Evolutionary conservation across 257 asterid genomes (phyloP).

Genomic region (Solanum chaucha): DNA sequence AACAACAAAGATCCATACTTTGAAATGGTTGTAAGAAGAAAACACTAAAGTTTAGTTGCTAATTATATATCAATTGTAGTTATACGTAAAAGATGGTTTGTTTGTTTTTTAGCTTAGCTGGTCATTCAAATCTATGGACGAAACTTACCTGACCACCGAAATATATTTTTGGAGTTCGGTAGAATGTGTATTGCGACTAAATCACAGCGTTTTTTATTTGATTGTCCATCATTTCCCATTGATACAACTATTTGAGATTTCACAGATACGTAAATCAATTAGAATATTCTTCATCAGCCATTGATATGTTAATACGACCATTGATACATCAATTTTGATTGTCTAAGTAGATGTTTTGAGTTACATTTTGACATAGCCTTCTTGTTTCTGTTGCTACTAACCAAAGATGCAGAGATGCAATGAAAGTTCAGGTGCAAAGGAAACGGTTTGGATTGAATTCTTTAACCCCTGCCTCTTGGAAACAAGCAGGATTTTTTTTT

Average conservation of each 20-base stretch:
- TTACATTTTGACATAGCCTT: background rate
- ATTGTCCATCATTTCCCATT: background rate
- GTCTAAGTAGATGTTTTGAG: background rate
- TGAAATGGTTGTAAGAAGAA: no score
- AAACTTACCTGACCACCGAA: no score
- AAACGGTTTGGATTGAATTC: background rate
- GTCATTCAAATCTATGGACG: no score
- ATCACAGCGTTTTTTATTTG: background rate
- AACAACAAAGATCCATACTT: no score
- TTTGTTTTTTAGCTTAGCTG: no score
- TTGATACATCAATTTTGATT: background rate
- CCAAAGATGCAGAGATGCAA: background rate
- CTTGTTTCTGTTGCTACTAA: background rate
- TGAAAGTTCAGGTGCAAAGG: background rate
- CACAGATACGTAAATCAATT: background rate
- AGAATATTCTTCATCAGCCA: background rate
- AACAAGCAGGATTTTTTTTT: background rate
- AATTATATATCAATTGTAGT: no score
- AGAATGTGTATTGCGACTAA: no score
- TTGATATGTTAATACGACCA: background rate
- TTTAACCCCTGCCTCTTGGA: background rate
- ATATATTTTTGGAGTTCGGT: no score
- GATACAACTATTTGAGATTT: background rate
- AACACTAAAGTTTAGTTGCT: no score
- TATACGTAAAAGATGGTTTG: no score